A percentile compares a stretch with the other conserved stretches of the same genome.
phyloP scores from a whole-genome alignment of 2,329 filamentous ascomycete genomes.

The Fusarium sp. region DNA sequence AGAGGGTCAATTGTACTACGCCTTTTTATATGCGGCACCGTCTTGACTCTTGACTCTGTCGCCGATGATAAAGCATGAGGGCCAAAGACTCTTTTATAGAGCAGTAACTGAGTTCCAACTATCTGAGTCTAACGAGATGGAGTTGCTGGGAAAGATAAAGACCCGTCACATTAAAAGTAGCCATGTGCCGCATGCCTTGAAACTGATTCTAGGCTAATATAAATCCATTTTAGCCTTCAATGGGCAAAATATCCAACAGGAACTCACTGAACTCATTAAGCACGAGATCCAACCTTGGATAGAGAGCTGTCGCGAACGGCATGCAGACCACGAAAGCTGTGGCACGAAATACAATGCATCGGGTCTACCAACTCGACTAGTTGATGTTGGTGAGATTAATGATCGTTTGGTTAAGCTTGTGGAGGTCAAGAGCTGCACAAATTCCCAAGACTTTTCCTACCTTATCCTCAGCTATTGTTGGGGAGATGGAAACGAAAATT shows the following conservation, averaged over 20 bases:
- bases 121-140: fast-evolving
- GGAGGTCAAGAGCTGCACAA: fast-evolving
- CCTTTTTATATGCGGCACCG: too few relatives aligned
- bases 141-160: not conserved
- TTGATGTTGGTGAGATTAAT: not conserved
- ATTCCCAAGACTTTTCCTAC: fast-evolving
- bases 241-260: fast-evolving
- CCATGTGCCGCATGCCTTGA: not conserved
- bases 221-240: fast-evolving
- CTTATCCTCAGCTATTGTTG: not conserved
- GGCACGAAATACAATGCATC: too few relatives aligned
- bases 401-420: fast-evolving
- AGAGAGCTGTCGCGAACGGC: not conserved
- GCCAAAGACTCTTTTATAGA: too few relatives aligned
- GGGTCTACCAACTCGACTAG: not conserved
- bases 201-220: not conserved
- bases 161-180: not conserved
- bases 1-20: too few relatives aligned
- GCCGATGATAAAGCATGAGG: fast-evolving
- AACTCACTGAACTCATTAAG: fast-evolving
- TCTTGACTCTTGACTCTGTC: too few relatives aligned
- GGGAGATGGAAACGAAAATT: not conserved
- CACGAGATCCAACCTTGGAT: not conserved
- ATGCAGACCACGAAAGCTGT: not conserved
- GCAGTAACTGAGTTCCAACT: fast-evolving